These are phyloP conservation scores for Leishmania mexicana DNA, from an alignment of 208 protist genomes.

Conservation along the genomic window DNA sequence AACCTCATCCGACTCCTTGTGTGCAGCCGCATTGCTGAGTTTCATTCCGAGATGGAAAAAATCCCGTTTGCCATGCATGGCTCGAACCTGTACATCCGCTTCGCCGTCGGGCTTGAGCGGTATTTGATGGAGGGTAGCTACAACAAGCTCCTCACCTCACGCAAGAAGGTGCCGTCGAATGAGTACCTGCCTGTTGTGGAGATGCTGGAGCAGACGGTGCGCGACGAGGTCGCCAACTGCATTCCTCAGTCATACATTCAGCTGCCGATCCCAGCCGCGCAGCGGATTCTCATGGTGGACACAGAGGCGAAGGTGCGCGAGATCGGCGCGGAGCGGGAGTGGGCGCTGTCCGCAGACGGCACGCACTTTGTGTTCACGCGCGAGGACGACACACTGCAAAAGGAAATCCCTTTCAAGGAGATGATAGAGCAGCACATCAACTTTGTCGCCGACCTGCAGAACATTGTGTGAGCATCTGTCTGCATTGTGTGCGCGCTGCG, in stretches of 20 bases:
- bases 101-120: constrained; percentile 87
- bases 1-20: constrained; percentile 91
- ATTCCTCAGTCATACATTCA: constrained; percentile 83
- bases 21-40: constrained; percentile 86
- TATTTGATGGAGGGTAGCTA: constrained; percentile 95
- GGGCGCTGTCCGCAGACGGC: constrained; percentile 56
- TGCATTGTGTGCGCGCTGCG: neutral
- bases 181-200: constrained; percentile 92
- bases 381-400: constrained; percentile 73
- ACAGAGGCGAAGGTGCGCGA: constrained; percentile 65
- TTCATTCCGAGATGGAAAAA: constrained; percentile 93
- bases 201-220: constrained; percentile 89
- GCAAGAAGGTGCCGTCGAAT: constrained; percentile 85
- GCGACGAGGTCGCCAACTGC: constrained; percentile 90
- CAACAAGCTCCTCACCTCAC: constrained; percentile 89
- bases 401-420: constrained; percentile 81
- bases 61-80: constrained; percentile 79
- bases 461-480: constrained; percentile 64
- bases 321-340: constrained; percentile 64
- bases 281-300: constrained; percentile 89
- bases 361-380: constrained; percentile 74
- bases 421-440: constrained; percentile 81
- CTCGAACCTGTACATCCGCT: constrained; percentile 81
- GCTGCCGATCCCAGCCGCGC: constrained; percentile 74
- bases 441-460: constrained; percentile 81